Conservation (phyloP, 192 early-diverging fungal genomes). For the Backusella tarrabulga region DNA sequence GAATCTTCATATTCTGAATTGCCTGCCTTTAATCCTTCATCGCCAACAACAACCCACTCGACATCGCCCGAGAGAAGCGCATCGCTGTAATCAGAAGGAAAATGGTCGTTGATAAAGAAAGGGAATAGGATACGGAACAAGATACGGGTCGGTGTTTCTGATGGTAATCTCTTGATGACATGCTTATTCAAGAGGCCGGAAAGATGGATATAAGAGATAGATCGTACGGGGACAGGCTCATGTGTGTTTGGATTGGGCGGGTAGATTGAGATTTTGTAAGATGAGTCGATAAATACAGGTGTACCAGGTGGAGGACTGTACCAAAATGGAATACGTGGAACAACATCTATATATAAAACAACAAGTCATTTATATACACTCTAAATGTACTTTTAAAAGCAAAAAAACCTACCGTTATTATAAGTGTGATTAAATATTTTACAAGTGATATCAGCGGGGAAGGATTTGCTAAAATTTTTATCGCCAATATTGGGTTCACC, state of each 20-base stretch:
- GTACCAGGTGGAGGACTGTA: slow-evolving; percentile 50
- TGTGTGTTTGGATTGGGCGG: slow-evolving; percentile 49
- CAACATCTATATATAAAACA: slow-evolving; percentile 7
- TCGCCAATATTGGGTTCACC: slow-evolving; percentile 52
- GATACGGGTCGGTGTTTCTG: slow-evolving; percentile 44
- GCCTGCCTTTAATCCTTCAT: slow-evolving; percentile 10
- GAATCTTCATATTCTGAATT: slow-evolving; percentile 3
- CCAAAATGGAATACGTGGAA: slow-evolving; percentile 16
- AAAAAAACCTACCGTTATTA: slow-evolving; percentile 46
- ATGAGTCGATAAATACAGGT: slow-evolving; percentile 52
- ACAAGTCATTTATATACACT: not conserved
- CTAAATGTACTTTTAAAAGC: not conserved
- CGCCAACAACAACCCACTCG: slow-evolving; percentile 28
- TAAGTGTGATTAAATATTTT: slow-evolving; percentile 58
- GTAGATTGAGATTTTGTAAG: slow-evolving; percentile 47
- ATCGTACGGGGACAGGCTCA: slow-evolving; percentile 46
- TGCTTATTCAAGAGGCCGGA: slow-evolving; percentile 48
- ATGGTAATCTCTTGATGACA: slow-evolving; percentile 40
- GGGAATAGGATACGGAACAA: slow-evolving; percentile 46
- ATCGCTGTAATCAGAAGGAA: slow-evolving; percentile 51
- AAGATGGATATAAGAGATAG: slow-evolving; percentile 53
- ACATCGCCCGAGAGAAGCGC: slow-evolving; percentile 44
- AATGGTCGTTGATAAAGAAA: slow-evolving; percentile 56
- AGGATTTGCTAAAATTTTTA: slow-evolving; percentile 45
- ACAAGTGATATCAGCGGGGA: slow-evolving; percentile 41